phyloP scores from a whole-genome alignment of 2,329 filamentous ascomycete genomes.

The Diaporthe helianthi region DNA sequence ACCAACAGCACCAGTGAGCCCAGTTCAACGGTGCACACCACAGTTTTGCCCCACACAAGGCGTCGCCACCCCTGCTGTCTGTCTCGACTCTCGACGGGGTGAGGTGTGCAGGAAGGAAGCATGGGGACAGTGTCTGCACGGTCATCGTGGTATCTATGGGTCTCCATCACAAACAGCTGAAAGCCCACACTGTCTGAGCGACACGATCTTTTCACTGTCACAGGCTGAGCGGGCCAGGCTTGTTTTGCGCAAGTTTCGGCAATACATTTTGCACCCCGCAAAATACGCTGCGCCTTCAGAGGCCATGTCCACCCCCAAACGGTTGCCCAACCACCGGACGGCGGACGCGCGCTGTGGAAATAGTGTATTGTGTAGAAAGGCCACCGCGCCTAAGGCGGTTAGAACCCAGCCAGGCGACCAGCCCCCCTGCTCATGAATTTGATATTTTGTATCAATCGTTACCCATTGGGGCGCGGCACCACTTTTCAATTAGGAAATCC shows the following conservation, averaged over 20 bases:
- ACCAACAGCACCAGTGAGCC: neutral
- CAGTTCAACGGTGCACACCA: constrained; percentile 12
- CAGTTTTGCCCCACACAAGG: constrained; percentile 2
- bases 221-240: neutral
- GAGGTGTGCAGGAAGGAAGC: neutral
- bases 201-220: constrained; percentile 7
- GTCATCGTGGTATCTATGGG: neutral
- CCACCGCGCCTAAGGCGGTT: constrained; percentile 24
- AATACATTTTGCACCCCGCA: constrained; percentile 15
- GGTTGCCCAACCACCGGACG: constrained; percentile 23
- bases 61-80: constrained; percentile 7
- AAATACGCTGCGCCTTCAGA: neutral
- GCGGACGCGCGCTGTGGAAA: constrained; percentile 22
- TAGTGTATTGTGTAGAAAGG: too few species aligned
- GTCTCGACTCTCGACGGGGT: neutral
- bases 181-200: constrained; percentile 29
- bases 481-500: constrained; percentile 14
- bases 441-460: constrained; percentile 9
- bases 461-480: neutral
- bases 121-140: neutral
- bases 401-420: constrained; percentile 1
- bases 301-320: neutral
- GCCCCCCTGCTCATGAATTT: neutral
- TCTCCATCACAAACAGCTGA: constrained; percentile 2
- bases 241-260: constrained; percentile 21